Percentiles rank a stretch among this genome's conserved stretches.
phyloP scores from a whole-genome alignment of 2,329 filamentous ascomycete species.

The Dendrostoma leiphaemia region DNA sequence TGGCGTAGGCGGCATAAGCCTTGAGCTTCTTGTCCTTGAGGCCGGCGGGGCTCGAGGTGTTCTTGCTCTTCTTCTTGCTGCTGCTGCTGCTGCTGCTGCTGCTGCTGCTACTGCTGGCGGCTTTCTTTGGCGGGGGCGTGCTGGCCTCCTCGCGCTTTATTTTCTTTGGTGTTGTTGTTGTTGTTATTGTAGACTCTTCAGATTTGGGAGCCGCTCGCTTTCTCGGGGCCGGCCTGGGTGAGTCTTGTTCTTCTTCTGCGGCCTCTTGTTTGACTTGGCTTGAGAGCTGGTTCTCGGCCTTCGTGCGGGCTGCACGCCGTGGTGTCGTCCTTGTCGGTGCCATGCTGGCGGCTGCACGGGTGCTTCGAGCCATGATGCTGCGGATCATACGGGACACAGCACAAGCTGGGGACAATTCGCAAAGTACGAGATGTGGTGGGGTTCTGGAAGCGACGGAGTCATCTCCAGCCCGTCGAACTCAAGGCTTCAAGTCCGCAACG shows the following conservation, averaged over 20 bases:
- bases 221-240: background rate
- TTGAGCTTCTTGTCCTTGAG: conserved; percentile 43
- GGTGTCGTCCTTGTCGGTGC: conserved; percentile 8
- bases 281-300: conserved; percentile 5
- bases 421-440: background rate
- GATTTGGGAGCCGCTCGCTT: conserved; percentile 16
- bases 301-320: conserved; percentile 11
- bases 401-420: background rate
- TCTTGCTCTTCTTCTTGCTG: conserved; percentile 5
- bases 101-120: conserved; percentile 15
- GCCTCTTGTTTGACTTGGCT: conserved; percentile 6
- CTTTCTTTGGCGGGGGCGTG: background rate
- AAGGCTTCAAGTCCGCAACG: background rate
- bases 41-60: conserved; percentile 3
- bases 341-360: conserved; percentile 13
- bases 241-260: background rate
- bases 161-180: conserved; percentile 15
- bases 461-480: background rate
- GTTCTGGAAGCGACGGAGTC: background rate
- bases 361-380: conserved; percentile 12
- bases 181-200: background rate
- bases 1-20: conserved; percentile 37
- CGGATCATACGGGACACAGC: conserved; percentile 5
- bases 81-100: conserved; percentile 15
- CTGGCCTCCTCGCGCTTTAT: conserved; percentile 6